phyloP scores from a whole-genome alignment of 2,329 filamentous ascomycete species.

The Monilinia fructigena region DNA sequence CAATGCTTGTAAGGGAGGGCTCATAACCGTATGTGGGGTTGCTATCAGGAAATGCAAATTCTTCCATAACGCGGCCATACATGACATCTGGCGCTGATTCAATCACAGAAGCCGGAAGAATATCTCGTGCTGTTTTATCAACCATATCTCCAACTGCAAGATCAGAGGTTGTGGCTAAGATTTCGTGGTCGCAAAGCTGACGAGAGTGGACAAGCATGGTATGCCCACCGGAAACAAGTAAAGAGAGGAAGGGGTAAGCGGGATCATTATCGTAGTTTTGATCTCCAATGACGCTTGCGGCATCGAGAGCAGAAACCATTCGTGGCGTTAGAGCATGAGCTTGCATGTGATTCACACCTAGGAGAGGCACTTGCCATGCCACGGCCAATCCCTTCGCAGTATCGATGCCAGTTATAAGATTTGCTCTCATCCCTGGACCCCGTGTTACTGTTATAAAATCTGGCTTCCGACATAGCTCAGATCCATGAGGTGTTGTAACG shows the following conservation, averaged over 20 bases:
- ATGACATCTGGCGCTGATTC: slow-evolving; percentile 60
- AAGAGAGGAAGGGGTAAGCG: slow-evolving; percentile 78
- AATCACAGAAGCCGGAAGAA: slow-evolving; percentile 64
- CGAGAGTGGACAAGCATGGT: slow-evolving; percentile 78
- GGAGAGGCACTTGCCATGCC: slow-evolving; percentile 77
- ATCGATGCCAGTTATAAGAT: slow-evolving; percentile 74
- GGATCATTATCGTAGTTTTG: slow-evolving; percentile 42
- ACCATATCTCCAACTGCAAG: slow-evolving; percentile 87
- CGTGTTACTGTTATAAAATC: slow-evolving; percentile 88
- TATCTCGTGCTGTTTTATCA: slow-evolving; percentile 78
- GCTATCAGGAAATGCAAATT: slow-evolving; percentile 67
- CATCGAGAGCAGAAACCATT: slow-evolving; percentile 62
- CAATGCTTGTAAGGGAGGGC: slow-evolving; percentile 52
- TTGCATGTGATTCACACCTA: slow-evolving; percentile 96
- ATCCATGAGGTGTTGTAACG: slow-evolving; percentile 29
- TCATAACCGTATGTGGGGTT: slow-evolving; percentile 47
- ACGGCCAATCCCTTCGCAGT: slow-evolving; percentile 83
- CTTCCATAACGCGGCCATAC: slow-evolving; percentile 78
- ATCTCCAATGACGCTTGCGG: background rate
- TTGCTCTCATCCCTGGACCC: slow-evolving; percentile 83
- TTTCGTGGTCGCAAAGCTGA: slow-evolving; percentile 64
- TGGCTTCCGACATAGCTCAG: slow-evolving; percentile 50
- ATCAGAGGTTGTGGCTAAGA: slow-evolving; percentile 72
- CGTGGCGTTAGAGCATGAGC: slow-evolving; percentile 88
- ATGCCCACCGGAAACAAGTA: slow-evolving; percentile 91